Evolutionary conservation across 2,329 filamentous ascomycete species (phyloP).

Genomic region (Cryphonectria parasitica): DNA sequence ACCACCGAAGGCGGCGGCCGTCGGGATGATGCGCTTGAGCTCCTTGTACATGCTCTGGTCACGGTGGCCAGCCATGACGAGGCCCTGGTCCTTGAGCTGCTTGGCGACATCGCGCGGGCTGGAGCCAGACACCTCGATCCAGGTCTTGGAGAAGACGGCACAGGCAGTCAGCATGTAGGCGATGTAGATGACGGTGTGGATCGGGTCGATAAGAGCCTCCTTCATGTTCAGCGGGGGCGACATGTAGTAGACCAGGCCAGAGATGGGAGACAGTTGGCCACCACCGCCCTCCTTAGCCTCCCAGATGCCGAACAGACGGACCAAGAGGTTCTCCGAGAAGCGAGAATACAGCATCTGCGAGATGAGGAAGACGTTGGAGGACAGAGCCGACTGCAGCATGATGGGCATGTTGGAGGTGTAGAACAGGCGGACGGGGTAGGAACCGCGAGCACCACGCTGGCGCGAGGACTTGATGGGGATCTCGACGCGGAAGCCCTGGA

Average conservation of each 20-base stretch:
- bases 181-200: conserved; percentile 95
- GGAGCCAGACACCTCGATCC: conserved; percentile 99
- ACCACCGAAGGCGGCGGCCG: conserved; percentile 96
- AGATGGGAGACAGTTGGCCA: conserved; percentile 90
- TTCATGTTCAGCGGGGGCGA: conserved; percentile 97
- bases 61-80: conserved; percentile 99
- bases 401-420: conserved; percentile 99
- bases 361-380: conserved; percentile 98
- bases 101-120: conserved; percentile 98
- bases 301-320: conserved; percentile 97
- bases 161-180: conserved; percentile 98
- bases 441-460: conserved; percentile 97
- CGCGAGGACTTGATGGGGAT: conserved; percentile 99
- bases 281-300: conserved; percentile 95
- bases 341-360: conserved; percentile 99
- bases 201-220: conserved; percentile 93
- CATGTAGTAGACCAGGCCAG: conserved; percentile 99
- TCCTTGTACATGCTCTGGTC: conserved; percentile 99
- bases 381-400: conserved; percentile 98
- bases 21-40: conserved; percentile 98
- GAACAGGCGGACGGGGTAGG: conserved; percentile 98
- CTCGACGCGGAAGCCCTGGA: conserved; percentile 98
- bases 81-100: conserved; percentile 99
- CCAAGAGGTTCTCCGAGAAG: conserved; percentile 98
- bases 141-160: conserved; percentile 96